These are phyloP conservation scores for Orbilia javanica DNA, from an alignment of 2,329 filamentous ascomycete genomes.

Conservation along the genomic window DNA sequence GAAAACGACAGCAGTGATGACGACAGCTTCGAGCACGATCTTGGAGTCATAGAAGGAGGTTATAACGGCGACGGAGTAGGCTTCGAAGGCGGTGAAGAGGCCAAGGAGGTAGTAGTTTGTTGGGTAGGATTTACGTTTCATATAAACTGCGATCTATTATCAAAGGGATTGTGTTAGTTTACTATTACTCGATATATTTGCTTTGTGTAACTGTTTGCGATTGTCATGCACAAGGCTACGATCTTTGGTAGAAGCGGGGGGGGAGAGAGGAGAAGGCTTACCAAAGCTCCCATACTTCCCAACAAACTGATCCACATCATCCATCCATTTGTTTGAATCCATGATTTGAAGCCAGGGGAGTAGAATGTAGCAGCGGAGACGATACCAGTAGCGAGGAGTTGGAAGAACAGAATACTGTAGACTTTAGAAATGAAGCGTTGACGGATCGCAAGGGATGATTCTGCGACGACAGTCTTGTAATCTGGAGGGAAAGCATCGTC, in stretches of 20 bases:
- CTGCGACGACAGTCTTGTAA: conserved; percentile 91
- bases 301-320: conserved; percentile 85
- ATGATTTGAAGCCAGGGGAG: conserved; percentile 80
- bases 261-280: conserved; percentile 8
- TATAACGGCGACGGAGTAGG: conserved; percentile 91
- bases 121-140: conserved; percentile 95
- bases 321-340: conserved; percentile 87
- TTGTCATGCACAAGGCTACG: not conserved
- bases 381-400: conserved; percentile 85
- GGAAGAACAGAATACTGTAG: conserved; percentile 95
- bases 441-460: conserved; percentile 93
- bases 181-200: not conserved
- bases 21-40: conserved; percentile 88
- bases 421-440: conserved; percentile 98
- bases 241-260: not conserved
- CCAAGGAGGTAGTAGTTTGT: conserved; percentile 93
- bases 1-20: conserved; percentile 88
- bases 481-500: conserved; percentile 66
- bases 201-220: conserved; percentile 15
- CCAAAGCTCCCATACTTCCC: conserved; percentile 74
- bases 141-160: conserved; percentile 72
- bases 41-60: conserved; percentile 84
- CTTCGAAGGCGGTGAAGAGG: conserved; percentile 90
- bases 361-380: conserved; percentile 89
- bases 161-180: conserved; percentile 8